Base-by-base conservation (phyloP, 495 filamentous ascomycete genomes). In the Amphirosellinia nigrospora region DNA sequence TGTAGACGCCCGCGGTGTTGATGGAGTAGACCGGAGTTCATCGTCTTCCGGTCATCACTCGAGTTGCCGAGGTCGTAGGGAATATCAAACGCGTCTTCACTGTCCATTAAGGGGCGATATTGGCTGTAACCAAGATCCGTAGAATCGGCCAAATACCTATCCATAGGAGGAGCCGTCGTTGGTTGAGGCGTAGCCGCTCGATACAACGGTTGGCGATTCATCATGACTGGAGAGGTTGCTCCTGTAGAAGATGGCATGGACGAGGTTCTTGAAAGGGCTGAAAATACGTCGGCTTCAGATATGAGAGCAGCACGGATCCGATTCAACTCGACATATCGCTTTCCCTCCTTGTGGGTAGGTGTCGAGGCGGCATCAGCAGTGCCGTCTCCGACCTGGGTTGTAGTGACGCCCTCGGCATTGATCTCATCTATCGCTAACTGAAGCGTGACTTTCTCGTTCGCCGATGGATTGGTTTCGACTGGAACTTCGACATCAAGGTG, bases 231-330 rank as follows among this genome's bases (percentile, higher is more conserved):
- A 7, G 82, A 85, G 13, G 81, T 81, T 5, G 86, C 84, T 36
- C 83, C 85, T 3, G 82, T 80, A n/a, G 90, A 89, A 46, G 91
- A 91, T 5, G 85, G 82, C 73, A 89, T 85, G 2, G 86, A 86
- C 2, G 88, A 84, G 21, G 89, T 90, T 21, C 84, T 85, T 21
- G 86, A 81, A 68, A 92, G 82, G 7, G 86, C 87, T 10, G 91
- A 89, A 71, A 94, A 94, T 0, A 94, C 83, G 50, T 88, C 85
- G 19, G 91, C 87, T 64, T 94, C 91, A 19, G 92, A 91, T 45
- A 93, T 88, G 45, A 96, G 81, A 53, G 86, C 86, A 7, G 88
- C 84, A 41, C 88, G 85, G 66, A 94, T 89, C 64, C 87, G 87
- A 39, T 82, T 82, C 28, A 95, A 77, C 19, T 83, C 86, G 32